Percentiles rank a stretch among this genome's conserved stretches.
These are phyloP conservation scores for Suhomyces bolitotheri DNA, from an alignment of 1,139 yeast species.

Conservation along the genomic window DNA sequence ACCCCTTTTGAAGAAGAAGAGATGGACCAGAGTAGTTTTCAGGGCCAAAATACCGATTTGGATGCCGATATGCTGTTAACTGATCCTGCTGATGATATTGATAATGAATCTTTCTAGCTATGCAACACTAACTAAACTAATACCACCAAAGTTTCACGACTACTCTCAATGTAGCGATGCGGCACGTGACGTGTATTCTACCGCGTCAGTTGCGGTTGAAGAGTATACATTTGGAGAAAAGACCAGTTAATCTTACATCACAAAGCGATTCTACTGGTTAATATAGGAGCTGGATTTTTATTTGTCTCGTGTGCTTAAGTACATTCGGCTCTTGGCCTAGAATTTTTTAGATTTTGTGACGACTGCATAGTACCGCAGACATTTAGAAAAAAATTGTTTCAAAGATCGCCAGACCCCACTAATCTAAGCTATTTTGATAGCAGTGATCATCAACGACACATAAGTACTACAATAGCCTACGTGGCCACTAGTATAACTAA, in stretches of 20 bases:
- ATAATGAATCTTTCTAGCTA: slow-evolving; percentile 13
- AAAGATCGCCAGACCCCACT: slow-evolving; percentile 4
- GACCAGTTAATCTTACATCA: too few relatives aligned
- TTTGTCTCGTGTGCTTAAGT: too few relatives aligned
- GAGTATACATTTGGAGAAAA: too few relatives aligned
- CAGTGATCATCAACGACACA: too few relatives aligned
- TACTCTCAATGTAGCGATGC: neutral
- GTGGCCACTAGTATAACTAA: too few relatives aligned
- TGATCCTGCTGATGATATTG: slow-evolving; percentile 9
- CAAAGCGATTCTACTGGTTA: too few relatives aligned
- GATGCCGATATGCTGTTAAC: slow-evolving; percentile 9
- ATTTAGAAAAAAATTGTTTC: slow-evolving; percentile 5
- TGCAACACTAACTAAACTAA: neutral
- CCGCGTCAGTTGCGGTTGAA: neutral
- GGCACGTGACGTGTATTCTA: neutral
- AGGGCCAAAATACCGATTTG: slow-evolving; percentile 3
- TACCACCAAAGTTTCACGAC: neutral
- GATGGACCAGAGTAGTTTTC: slow-evolving; percentile 4
- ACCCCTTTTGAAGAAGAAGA: slow-evolving; percentile 19
- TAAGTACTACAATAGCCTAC: too few relatives aligned
- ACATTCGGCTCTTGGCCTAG: too few relatives aligned
- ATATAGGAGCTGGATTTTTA: too few relatives aligned
- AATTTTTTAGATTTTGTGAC: too few relatives aligned
- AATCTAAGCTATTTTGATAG: neutral
- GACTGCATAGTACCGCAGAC: slow-evolving; percentile 8